phyloP scores from a whole-genome alignment of 2,329 filamentous ascomycete genomes.

The Massarina eburnea region DNA sequence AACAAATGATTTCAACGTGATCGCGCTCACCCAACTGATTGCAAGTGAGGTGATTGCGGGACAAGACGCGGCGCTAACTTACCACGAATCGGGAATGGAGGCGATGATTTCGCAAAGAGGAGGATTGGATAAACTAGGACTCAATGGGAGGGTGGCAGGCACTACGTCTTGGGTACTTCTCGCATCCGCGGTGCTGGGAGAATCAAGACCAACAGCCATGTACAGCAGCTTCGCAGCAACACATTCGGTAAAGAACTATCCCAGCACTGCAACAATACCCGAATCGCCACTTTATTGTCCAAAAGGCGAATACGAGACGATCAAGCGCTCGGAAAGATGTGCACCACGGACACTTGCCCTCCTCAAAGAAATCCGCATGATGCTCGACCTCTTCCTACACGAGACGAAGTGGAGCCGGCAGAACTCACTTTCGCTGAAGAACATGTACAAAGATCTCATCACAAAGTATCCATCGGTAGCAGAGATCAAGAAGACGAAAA shows the following conservation, averaged over 20 bases:
- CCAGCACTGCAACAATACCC: constrained; percentile 25
- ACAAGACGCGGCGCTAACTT: constrained; percentile 20
- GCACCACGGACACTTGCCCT: constrained; percentile 20
- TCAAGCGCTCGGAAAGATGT: constrained; percentile 24
- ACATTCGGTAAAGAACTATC: constrained; percentile 16
- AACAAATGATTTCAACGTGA: constrained; percentile 38
- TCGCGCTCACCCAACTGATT: constrained; percentile 41
- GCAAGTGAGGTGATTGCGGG: constrained; percentile 35
- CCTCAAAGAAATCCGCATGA: constrained; percentile 28
- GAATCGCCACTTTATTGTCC: constrained; percentile 42
- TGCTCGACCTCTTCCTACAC: constrained; percentile 34
- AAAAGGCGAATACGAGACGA: constrained; percentile 26
- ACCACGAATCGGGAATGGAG: constrained; percentile 33
- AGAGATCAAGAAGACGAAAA: constrained; percentile 11
- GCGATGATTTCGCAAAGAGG: constrained; percentile 39
- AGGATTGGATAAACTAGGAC: constrained; percentile 32
- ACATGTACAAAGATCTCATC: constrained; percentile 23
- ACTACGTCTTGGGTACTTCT: constrained; percentile 36
- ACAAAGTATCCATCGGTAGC: constrained; percentile 17
- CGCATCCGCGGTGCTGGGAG: constrained; percentile 36
- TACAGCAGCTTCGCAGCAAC: constrained; percentile 30
- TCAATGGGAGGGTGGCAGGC: constrained; percentile 34
- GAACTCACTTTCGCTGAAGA: constrained; percentile 17
- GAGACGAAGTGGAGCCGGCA: constrained; percentile 21
- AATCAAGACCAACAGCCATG: constrained; percentile 24